Percentiles rank a stretch among this genome's conserved stretches.
Evolutionary conservation across 2,329 filamentous ascomycete species (phyloP).

Genomic region (Botrytis paeoniae): DNA sequence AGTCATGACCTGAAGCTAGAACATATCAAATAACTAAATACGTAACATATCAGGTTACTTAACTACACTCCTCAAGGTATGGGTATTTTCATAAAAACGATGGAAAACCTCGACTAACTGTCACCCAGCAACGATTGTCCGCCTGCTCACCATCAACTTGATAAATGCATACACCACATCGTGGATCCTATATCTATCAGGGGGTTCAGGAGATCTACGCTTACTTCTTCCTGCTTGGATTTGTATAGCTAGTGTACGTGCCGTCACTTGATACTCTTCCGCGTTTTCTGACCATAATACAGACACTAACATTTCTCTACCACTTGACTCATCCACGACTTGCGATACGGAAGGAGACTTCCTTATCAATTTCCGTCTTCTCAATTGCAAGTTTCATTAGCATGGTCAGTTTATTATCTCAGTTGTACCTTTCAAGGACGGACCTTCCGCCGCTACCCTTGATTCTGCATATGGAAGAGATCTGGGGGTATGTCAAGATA

Average conservation of each 20-base stretch:
- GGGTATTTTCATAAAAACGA: not conserved
- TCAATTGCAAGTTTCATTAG: conserved; percentile 73
- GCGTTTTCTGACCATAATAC: conserved; percentile 18
- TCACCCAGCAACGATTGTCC: conserved; percentile 66
- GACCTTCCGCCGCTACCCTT: conserved; percentile 36
- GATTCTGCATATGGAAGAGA: conserved; percentile 29
- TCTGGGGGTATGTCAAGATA: conserved; percentile 31
- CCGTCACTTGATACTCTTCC: not conserved
- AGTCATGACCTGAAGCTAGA: not conserved
- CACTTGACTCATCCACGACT: conserved; percentile 76
- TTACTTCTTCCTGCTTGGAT: conserved; percentile 76
- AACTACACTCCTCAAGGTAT: conserved; percentile 70
- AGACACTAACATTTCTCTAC: conserved; percentile 72
- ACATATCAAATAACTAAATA: conserved; percentile 12
- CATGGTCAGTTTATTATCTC: conserved; percentile 66
- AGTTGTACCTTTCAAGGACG: conserved; percentile 52
- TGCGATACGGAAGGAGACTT: conserved; percentile 75
- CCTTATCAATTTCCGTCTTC: conserved; percentile 73
- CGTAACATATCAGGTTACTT: conserved; percentile 58
- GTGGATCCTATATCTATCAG: conserved; percentile 66
- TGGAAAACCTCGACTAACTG: not conserved
- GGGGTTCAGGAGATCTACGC: conserved; percentile 66
- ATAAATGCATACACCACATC: conserved; percentile 74
- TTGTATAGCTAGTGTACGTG: conserved; percentile 66
- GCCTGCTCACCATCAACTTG: conserved; percentile 70